phyloP scores from a whole-genome alignment of 1,284 basidiomycete genomes.

The Laetiporus sulphureus region DNA sequence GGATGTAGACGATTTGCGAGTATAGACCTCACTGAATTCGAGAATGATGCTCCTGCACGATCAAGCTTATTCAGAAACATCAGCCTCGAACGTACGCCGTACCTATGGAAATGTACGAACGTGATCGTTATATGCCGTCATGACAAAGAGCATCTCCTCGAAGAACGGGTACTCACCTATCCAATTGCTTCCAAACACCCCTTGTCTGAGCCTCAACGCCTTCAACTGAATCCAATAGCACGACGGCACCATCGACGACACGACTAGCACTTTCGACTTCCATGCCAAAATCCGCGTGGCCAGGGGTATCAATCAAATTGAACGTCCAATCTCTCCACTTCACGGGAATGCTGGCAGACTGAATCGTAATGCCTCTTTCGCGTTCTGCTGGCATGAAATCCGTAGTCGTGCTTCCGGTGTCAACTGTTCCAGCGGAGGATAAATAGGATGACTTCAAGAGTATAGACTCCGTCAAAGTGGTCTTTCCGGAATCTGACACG shows the following conservation, averaged over 20 bases:
- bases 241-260: conserved; percentile 84
- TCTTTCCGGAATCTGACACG: conserved; percentile 86
- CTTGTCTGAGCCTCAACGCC: conserved; percentile 89
- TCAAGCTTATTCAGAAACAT: conserved; percentile 89
- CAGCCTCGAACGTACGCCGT: conserved; percentile 70
- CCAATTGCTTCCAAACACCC: conserved; percentile 82
- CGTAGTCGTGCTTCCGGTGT: conserved; percentile 85
- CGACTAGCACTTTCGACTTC: conserved; percentile 90
- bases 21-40: conserved; percentile 63
- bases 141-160: background rate
- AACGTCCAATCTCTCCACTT: conserved; percentile 80
- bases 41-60: conserved; percentile 75
- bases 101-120: conserved; percentile 38
- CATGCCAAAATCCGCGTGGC: conserved; percentile 92
- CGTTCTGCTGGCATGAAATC: conserved; percentile 88
- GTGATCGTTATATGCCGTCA: background rate
- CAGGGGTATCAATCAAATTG: conserved; percentile 87
- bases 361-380: conserved; percentile 87
- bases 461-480: conserved; percentile 85
- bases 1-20: conserved; percentile 70
- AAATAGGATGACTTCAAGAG: conserved; percentile 72
- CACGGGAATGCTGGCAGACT: conserved; percentile 89
- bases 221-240: conserved; percentile 85
- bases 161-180: conserved; percentile 51
- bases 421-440: conserved; percentile 73